These are phyloP conservation scores for Trichoderma asperellum DNA, from an alignment of 2,329 filamentous ascomycete genomes.

Conservation along the genomic window DNA sequence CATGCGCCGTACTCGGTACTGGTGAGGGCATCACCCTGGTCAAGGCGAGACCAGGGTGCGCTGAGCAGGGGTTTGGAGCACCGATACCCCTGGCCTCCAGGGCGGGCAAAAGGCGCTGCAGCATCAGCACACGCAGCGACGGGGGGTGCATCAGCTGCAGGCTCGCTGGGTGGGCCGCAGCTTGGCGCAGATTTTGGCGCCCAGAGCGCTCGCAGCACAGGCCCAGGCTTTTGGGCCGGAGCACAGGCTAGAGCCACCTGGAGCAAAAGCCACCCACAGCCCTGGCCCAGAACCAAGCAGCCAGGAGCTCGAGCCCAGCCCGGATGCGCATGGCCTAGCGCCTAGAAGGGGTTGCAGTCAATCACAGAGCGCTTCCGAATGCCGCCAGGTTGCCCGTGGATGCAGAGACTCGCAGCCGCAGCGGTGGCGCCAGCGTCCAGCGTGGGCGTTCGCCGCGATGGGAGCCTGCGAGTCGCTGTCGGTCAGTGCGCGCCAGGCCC, in stretches of 20 bases:
- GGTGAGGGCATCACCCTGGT: constrained; percentile 21
- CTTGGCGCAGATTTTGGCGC: constrained; percentile 16
- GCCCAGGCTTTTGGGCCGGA: constrained; percentile 14
- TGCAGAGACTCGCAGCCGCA: constrained; percentile 22
- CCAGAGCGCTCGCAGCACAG: constrained; percentile 18
- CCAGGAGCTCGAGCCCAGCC: constrained; percentile 19
- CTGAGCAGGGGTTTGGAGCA: constrained; percentile 18
- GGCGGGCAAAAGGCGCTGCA: constrained; percentile 17
- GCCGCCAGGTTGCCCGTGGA: constrained; percentile 17
- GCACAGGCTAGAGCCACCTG: constrained; percentile 20
- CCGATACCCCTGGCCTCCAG: constrained; percentile 29
- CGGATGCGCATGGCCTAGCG: constrained; percentile 27
- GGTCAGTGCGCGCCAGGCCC: constrained; percentile 21
- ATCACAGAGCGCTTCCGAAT: constrained; percentile 20
- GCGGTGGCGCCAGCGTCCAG: constrained; percentile 15
- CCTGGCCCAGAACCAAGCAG: constrained; percentile 10
- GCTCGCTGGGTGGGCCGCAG: constrained; percentile 25
- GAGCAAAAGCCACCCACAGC: constrained; percentile 14
- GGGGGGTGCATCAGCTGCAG: constrained; percentile 29
- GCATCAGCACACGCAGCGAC: constrained; percentile 26
- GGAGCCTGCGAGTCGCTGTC: constrained; percentile 23
- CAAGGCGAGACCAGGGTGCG: constrained; percentile 4
- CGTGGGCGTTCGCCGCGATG: constrained; percentile 16
- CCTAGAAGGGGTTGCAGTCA: constrained; percentile 12
- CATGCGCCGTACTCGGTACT: constrained; percentile 20